Conservation (phyloP, 345 rosid genomes). For the Abelmoschus esculentus region DNA sequence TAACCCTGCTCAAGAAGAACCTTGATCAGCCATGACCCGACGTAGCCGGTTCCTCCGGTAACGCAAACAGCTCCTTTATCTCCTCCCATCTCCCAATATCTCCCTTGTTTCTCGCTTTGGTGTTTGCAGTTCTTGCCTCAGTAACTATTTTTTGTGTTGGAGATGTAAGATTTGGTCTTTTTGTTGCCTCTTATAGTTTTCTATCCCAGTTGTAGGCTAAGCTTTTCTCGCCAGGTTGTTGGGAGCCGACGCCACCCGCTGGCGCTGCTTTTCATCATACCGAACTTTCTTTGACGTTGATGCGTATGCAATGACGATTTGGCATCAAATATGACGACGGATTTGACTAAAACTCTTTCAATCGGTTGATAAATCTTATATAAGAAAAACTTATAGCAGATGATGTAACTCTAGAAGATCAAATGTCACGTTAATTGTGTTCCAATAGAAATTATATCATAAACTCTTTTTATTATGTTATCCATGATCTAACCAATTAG, state of each 20-base stretch:
- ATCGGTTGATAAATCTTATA: too few relatives aligned
- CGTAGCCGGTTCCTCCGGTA: neutral
- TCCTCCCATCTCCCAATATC: neutral
- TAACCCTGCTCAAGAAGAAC: constrained; percentile 1
- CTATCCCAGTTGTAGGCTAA: neutral
- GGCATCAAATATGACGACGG: neutral
- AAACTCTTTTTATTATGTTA: too few relatives aligned
- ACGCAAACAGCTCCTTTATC: neutral
- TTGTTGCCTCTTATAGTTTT: neutral
- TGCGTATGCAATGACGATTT: neutral
- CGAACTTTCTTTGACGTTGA: neutral
- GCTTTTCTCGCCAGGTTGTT: neutral
- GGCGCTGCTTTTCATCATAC: neutral
- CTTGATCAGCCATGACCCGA: constrained; percentile 3
- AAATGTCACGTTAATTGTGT: too few relatives aligned
- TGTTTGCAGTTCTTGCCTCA: neutral
- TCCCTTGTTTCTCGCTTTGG: neutral
- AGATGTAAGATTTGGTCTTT: neutral
- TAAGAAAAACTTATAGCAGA: too few relatives aligned
- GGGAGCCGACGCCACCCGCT: too few relatives aligned
- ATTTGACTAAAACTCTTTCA: neutral
- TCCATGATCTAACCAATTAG: too few relatives aligned
- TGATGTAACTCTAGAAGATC: too few relatives aligned
- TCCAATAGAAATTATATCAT: too few relatives aligned
- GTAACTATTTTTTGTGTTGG: neutral